Evolutionary conservation across 1,284 basidiomycete species (phyloP), one percentile per base, ranked within the genome.

Genomic region (Kalmanozyma brasiliensis): DNA sequence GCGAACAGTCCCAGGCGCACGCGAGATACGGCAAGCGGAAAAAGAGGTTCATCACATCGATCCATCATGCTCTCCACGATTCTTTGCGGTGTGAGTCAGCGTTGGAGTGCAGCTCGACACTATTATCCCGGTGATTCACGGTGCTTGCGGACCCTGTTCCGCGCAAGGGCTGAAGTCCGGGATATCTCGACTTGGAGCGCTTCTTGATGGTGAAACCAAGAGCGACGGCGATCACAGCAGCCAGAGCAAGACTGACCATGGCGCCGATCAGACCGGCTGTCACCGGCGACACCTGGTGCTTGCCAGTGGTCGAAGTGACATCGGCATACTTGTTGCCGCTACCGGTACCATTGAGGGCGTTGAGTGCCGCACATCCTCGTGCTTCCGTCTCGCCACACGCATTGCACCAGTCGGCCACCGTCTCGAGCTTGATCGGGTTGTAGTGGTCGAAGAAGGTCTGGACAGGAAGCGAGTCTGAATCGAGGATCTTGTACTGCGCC

Each of bases 371-470:
- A 51, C 77, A 78, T 16, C 77, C 77, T 30, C 73, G 45, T 3
- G 73, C 67, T 2, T 41, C 40, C 4, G 76, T 75, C 43, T 67
- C 64, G 17, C 67, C 66, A 74, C 84, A 85, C 11, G 72, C 69
- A 36, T 73, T 74, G 73, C 84, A 84, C 84, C 84, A 84, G 35
- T 83, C 62, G 9, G 80, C 73, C 13, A 84, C 76, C 13, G 73
- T 77, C 23, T 82, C 77, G 46, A 85, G 66, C 4, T 80, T 78
- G 56, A 79, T 68, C 2, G 82, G 77, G 85, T 90, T 87, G 58
- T 89, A 85, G 57, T 88, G 87, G 84, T 89, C 88, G 78, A 90
- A 88, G 85, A 93, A 92, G 72, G 90, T 88, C 8, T 88, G 88
- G 67, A 92, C 85, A 35, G 90, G 87, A 71, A 91, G 60, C 86